Conservation (phyloP, 2,329 filamentous ascomycete genomes). For the Tolypocladium ophioglossoides region DNA sequence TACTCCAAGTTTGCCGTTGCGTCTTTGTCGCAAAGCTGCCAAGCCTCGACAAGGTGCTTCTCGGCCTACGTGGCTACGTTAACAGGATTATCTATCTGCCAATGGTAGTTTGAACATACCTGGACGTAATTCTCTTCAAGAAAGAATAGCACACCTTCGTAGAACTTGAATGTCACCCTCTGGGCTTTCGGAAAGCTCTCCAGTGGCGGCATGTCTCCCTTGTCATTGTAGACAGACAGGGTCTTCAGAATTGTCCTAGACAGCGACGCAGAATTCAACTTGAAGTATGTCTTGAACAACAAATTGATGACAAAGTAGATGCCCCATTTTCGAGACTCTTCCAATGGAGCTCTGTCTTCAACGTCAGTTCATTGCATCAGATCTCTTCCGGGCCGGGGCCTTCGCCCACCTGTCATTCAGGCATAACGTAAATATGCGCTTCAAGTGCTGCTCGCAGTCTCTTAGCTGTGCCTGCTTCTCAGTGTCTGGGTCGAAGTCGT, state of each 20-base stretch:
- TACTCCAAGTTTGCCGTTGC: constrained; percentile 73
- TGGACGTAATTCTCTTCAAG: constrained; percentile 85
- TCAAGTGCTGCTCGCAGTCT: constrained; percentile 82
- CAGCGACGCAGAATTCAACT: constrained; percentile 78
- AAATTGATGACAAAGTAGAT: constrained; percentile 93
- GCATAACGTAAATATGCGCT: constrained; percentile 85
- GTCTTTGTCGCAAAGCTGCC: constrained; percentile 66
- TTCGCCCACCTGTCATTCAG: constrained; percentile 68
- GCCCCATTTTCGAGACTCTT: constrained; percentile 94
- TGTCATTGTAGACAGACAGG: constrained; percentile 58
- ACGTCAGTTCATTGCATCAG: neutral
- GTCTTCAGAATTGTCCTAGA: constrained; percentile 85
- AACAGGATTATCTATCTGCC: neutral
- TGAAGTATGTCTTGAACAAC: constrained; percentile 97
- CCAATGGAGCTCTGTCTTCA: constrained; percentile 56
- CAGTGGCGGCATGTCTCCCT: constrained; percentile 70
- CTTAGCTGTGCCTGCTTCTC: constrained; percentile 79
- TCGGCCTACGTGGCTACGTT: constrained; percentile 48
- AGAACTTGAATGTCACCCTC: constrained; percentile 92
- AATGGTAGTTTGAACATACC: constrained; percentile 30
- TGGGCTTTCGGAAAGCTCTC: constrained; percentile 79
- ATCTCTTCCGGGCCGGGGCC: too few relatives aligned
- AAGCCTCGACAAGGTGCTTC: constrained; percentile 68
- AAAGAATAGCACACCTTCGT: constrained; percentile 86
- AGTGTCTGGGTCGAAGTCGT: constrained; percentile 69